Evolutionary conservation across 1,284 basidiomycete genomes (phyloP).

Genomic region (Puccinia hordei): DNA sequence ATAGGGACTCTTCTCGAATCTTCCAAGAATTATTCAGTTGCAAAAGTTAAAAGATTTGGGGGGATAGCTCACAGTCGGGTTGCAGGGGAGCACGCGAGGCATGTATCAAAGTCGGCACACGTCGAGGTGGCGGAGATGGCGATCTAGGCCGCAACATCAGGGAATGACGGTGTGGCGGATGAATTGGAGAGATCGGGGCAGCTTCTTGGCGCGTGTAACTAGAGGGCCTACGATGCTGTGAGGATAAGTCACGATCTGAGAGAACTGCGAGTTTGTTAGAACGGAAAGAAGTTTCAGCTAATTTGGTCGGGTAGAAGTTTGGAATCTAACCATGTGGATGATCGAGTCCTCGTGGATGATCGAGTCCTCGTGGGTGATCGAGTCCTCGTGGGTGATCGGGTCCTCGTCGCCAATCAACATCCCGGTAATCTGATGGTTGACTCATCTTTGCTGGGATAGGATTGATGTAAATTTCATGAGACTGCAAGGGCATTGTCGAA

Average conservation of each 20-base stretch:
- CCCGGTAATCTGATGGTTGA: conserved; percentile 6
- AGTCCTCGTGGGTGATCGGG: conserved; percentile 7
- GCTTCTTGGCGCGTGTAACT: conserved; percentile 20
- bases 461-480: conserved; percentile 2
- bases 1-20: not conserved
- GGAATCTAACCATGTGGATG: conserved; percentile 22
- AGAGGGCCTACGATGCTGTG: conserved; percentile 3
- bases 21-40: not conserved
- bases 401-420: conserved; percentile 10
- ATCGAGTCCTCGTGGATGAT: not conserved
- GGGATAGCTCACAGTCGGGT: conserved; percentile 14
- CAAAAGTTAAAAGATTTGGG: not conserved
- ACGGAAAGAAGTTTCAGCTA: not conserved
- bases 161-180: conserved; percentile 18
- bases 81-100: not conserved
- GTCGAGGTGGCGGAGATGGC: conserved; percentile 23
- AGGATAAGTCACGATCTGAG: conserved; percentile 18
- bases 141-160: conserved; percentile 17
- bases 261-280: not conserved
- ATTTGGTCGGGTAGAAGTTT: not conserved
- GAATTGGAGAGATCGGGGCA: conserved; percentile 18
- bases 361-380: conserved; percentile 7
- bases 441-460: conserved; percentile 1
- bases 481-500: not conserved
- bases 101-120: not conserved